Percentiles rank a stretch among this genome's conserved stretches.
Evolutionary conservation across 345 rosid species (phyloP).

Genomic region (Odontarrhena argentea): DNA sequence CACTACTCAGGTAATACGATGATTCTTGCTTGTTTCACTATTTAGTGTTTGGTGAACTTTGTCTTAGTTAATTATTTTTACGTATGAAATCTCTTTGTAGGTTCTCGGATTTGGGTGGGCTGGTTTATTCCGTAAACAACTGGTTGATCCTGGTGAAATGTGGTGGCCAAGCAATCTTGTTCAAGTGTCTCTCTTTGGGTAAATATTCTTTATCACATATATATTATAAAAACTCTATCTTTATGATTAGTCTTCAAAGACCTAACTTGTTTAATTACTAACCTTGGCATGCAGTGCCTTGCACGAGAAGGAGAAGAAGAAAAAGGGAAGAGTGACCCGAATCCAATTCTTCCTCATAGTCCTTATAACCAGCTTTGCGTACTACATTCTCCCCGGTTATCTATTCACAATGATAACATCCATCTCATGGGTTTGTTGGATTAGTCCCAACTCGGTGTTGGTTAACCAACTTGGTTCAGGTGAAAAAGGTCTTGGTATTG

Average conservation of each 20-base stretch:
- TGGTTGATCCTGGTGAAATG: conserved; percentile 87
- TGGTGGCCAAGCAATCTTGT: conserved; percentile 88
- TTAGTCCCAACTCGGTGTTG: conserved; percentile 60
- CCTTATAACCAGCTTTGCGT: conserved; percentile 62
- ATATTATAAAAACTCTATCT: background rate
- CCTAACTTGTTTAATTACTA: background rate
- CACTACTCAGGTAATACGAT: conserved; percentile 69
- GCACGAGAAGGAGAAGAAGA: conserved; percentile 60
- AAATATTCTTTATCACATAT: conserved; percentile 7
- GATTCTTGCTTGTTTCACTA: background rate
- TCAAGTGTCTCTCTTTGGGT: conserved; percentile 83
- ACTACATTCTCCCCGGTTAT: conserved; percentile 68
- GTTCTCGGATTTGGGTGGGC: conserved; percentile 90
- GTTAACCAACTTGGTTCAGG: conserved; percentile 84
- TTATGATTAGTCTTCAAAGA: conserved; percentile 8
- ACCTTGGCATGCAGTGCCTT: conserved; percentile 62
- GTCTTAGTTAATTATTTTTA: background rate
- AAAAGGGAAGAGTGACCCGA: conserved; percentile 50
- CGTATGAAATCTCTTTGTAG: conserved; percentile 35
- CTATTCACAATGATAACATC: conserved; percentile 54
- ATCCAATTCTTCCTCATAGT: conserved; percentile 68
- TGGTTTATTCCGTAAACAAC: conserved; percentile 65
- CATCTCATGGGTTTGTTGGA: conserved; percentile 84
- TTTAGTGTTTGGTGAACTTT: background rate
- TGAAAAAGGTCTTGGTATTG: conserved; percentile 67